These are phyloP conservation scores for Claviceps quebecensis DNA, from an alignment of 2,329 filamentous ascomycete species.

Conservation along the genomic window DNA sequence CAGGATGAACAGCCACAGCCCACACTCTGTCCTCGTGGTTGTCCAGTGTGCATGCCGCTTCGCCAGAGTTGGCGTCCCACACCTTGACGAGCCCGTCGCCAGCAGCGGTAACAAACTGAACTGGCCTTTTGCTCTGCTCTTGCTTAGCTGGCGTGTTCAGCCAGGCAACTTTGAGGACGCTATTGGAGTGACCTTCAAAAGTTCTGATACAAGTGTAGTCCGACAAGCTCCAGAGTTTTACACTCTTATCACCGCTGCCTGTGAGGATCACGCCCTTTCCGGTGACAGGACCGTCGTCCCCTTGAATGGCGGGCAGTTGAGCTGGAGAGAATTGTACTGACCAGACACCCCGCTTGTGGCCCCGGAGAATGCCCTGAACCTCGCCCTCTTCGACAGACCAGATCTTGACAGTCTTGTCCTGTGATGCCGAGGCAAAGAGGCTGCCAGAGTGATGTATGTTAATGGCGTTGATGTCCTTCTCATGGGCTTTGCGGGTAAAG, in stretches of 20 bases:
- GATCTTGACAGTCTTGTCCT: constrained; percentile 94
- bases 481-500: constrained; percentile 89
- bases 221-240: constrained; percentile 85
- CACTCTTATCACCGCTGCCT: constrained; percentile 87
- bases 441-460: constrained; percentile 60
- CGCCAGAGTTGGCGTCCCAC: constrained; percentile 79
- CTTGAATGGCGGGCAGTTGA: constrained; percentile 58
- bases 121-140: constrained; percentile 41
- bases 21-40: constrained; percentile 95
- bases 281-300: constrained; percentile 56
- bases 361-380: constrained; percentile 77
- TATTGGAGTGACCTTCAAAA: constrained; percentile 93
- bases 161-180: constrained; percentile 88
- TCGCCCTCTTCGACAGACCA: constrained; percentile 87
- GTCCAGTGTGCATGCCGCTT: constrained; percentile 79
- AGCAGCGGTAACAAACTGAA: constrained; percentile 72
- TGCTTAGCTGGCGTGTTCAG: constrained; percentile 41
- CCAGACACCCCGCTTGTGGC: constrained; percentile 93
- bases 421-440: constrained; percentile 91
- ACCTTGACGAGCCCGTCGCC: constrained; percentile 94
- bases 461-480: constrained; percentile 96
- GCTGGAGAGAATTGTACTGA: constrained; percentile 79
- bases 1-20: constrained; percentile 64
- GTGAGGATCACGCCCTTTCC: constrained; percentile 76
- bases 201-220: constrained; percentile 90